These are phyloP conservation scores for Tetrahymena elliotti DNA, from an alignment of 73 alveolate genomes.

Conservation along the genomic window DNA sequence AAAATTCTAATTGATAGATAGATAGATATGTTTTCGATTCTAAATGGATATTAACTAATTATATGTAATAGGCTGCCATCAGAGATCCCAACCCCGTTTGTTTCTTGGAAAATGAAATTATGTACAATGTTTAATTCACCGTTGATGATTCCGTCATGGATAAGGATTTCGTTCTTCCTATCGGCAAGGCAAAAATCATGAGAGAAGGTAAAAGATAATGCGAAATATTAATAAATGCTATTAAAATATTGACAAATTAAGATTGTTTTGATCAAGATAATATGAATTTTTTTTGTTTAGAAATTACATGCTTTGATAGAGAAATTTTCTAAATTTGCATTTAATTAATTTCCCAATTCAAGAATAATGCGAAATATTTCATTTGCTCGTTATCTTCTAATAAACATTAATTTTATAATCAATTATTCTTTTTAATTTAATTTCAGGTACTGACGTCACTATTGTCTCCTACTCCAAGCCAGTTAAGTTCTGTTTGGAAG, in stretches of 20 bases:
- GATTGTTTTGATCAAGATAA: not conserved
- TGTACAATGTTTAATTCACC: conserved; percentile 66
- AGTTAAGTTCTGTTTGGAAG: conserved; percentile 66
- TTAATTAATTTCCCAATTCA: not conserved
- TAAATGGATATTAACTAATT: not conserved
- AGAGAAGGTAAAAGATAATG: conserved; percentile 50
- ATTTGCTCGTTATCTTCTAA: not conserved
- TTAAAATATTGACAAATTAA: not conserved
- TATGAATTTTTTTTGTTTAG: too few species aligned
- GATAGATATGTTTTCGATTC: not conserved
- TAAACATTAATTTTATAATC: not conserved
- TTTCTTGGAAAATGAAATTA: conserved; percentile 78
- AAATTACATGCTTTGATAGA: too few species aligned
- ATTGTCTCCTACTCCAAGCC: conserved; percentile 71
- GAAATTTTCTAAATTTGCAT: too few species aligned
- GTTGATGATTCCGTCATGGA: conserved; percentile 59
- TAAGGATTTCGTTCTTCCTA: conserved; percentile 70
- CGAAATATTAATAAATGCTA: not conserved
- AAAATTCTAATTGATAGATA: not conserved
- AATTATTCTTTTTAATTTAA: not conserved
- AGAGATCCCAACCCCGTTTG: conserved; percentile 84
- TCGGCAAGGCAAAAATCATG: conserved; percentile 75
- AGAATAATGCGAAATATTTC: not conserved
- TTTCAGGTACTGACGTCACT: conserved; percentile 56
- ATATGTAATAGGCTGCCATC: conserved; percentile 53